These are phyloP conservation scores for Berberis vulgaris DNA, from an alignment of 164 flowering plant species.

Conservation along the genomic window DNA sequence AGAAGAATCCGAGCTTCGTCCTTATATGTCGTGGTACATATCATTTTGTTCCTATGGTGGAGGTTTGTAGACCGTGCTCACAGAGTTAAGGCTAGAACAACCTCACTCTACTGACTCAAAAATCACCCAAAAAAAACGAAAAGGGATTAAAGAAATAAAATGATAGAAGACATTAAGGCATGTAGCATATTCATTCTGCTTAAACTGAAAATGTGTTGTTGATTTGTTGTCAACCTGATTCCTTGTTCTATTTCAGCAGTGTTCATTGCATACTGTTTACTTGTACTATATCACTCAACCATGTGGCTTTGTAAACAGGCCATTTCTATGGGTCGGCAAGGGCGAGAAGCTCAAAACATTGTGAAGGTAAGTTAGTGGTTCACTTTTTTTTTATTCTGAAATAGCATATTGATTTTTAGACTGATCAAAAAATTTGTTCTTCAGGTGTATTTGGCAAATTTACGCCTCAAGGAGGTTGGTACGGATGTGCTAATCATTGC, in stretches of 20 bases:
- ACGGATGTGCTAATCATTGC: constrained; percentile 88
- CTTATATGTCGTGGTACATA: too few relatives aligned
- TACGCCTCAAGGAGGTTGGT: constrained; percentile 70
- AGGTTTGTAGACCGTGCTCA: too few relatives aligned
- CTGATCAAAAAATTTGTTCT: constrained; percentile 1
- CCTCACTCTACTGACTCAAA: too few relatives aligned
- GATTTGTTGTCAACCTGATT: too few relatives aligned
- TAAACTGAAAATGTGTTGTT: too few relatives aligned
- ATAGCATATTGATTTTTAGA: background rate
- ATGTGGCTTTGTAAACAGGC: constrained; percentile 29
- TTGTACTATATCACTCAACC: background rate
- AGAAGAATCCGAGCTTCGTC: too few relatives aligned
- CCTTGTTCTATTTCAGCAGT: background rate
- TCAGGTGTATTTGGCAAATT: constrained; percentile 89
- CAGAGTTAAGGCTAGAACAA: too few relatives aligned
- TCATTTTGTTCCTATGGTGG: too few relatives aligned
- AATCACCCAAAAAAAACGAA: too few relatives aligned
- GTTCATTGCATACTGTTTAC: background rate
- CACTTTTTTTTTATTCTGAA: background rate
- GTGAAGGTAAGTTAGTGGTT: constrained; percentile 41
- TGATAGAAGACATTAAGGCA: too few relatives aligned
- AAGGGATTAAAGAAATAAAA: too few relatives aligned
- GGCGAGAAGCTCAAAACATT: constrained; percentile 65
- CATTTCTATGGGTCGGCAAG: constrained; percentile 82
- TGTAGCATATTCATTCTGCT: too few relatives aligned